phyloP scores from a whole-genome alignment of 768 basidiomycete genomes.

The Filobasidium floriforme region DNA sequence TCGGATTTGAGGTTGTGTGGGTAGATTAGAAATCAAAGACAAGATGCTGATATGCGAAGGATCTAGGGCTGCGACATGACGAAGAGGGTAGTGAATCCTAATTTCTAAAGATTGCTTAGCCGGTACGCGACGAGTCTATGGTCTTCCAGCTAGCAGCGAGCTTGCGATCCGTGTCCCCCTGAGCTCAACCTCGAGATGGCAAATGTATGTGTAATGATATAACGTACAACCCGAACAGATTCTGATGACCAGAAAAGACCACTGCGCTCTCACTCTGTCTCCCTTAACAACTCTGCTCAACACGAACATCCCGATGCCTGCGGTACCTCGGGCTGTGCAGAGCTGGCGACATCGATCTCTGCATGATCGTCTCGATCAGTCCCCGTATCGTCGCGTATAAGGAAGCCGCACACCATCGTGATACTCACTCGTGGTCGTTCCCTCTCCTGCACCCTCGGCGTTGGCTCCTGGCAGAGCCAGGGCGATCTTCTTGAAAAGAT shows the following conservation, averaged over 20 bases:
- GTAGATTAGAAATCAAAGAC: no score
- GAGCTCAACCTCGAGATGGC: no score
- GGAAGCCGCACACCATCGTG: not conserved
- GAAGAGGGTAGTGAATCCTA: no score
- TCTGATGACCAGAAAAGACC: not conserved
- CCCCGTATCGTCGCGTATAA: not conserved
- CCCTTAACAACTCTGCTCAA: slow-evolving; percentile 21
- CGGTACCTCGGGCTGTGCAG: slow-evolving; percentile 61
- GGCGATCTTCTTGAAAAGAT: slow-evolving; percentile 97
- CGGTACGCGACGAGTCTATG: no score
- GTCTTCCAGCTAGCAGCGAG: no score
- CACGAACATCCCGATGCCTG: slow-evolving; percentile 83
- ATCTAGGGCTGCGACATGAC: no score
- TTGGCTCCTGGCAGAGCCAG: slow-evolving; percentile 96
- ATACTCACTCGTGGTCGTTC: slow-evolving; percentile 37
- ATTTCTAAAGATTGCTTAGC: no score
- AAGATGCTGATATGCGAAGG: no score
- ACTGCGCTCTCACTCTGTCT: no score
- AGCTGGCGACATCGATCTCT: slow-evolving; percentile 90
- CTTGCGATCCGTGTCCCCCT: no score
- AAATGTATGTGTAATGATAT: not conserved
- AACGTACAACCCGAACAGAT: not conserved
- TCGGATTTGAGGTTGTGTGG: not conserved
- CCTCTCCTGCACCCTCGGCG: slow-evolving; percentile 52
- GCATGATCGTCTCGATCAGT: slow-evolving; percentile 8